Percentiles rank a stretch among this genome's conserved stretches.
Evolutionary conservation across 768 basidiomycete species (phyloP).

Genomic region (Boletus barrowsii): DNA sequence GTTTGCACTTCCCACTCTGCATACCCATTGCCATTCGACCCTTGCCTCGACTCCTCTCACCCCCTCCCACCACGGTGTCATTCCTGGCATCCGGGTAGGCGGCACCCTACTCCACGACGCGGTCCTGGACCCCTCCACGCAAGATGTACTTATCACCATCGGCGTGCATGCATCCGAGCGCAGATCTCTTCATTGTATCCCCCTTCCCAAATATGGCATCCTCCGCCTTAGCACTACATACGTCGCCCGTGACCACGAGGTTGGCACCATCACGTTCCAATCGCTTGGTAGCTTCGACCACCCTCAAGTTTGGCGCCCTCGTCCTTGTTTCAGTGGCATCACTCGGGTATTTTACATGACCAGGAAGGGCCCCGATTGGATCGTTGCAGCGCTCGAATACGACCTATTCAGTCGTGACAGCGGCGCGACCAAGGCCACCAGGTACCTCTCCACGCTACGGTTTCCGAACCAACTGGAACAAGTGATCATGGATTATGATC

Average conservation of each 20-base stretch:
- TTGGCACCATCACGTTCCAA: slow-evolving; percentile 12
- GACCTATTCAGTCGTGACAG: neutral
- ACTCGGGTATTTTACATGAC: slow-evolving; percentile 6
- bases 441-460: slow-evolving; percentile 2
- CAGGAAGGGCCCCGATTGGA: neutral
- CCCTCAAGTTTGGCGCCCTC: neutral
- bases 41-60: neutral
- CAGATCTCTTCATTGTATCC: too few relatives aligned
- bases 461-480: neutral
- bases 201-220: neutral
- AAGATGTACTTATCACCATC: neutral
- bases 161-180: neutral
- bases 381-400: slow-evolving; percentile 8
- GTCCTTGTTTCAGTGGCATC: slow-evolving; percentile 9
- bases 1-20: neutral
- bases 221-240: slow-evolving; percentile 2
- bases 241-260: neutral
- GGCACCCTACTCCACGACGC: neutral
- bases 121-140: neutral
- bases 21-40: neutral
- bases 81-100: neutral
- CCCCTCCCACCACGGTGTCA: neutral
- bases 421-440: neutral
- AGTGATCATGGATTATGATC: slow-evolving; percentile 19
- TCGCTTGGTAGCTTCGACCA: neutral